Evolutionary conservation across 1,139 yeast genomes (phyloP).

Genomic region (Pichia sp.): DNA sequence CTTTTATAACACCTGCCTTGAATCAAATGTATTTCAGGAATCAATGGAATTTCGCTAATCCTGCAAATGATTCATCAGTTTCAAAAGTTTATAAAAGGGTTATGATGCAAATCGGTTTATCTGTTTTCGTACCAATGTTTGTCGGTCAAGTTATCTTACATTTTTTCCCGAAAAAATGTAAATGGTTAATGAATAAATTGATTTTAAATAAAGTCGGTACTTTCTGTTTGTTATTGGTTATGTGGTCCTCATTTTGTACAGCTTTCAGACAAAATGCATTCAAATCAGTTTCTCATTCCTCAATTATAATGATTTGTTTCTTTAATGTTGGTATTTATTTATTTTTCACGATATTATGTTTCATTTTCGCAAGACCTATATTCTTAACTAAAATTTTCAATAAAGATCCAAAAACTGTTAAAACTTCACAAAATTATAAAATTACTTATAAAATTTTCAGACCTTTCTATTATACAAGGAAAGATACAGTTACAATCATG

Average conservation of each 20-base stretch:
- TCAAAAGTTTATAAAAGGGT: slow-evolving; percentile 58
- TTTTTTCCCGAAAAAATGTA: slow-evolving; percentile 54
- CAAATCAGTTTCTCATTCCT: slow-evolving; percentile 47
- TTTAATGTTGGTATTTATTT: slow-evolving; percentile 74
- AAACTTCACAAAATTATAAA: slow-evolving; percentile 36
- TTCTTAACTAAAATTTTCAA: slow-evolving; percentile 39
- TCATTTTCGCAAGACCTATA: slow-evolving; percentile 52
- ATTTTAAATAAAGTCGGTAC: slow-evolving; percentile 67
- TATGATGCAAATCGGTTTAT: slow-evolving; percentile 78
- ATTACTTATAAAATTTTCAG: slow-evolving; percentile 36
- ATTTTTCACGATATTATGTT: slow-evolving; percentile 62
- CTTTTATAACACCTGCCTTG: slow-evolving; percentile 79
- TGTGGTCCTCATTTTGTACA: slow-evolving; percentile 82
- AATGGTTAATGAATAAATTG: slow-evolving; percentile 52
- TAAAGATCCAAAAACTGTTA: slow-evolving; percentile 37
- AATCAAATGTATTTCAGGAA: slow-evolving; percentile 58
- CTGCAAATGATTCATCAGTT: slow-evolving; percentile 51
- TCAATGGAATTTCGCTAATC: slow-evolving; percentile 81
- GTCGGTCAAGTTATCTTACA: slow-evolving; percentile 84
- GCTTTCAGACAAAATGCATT: slow-evolving; percentile 82
- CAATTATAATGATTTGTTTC: slow-evolving; percentile 69
- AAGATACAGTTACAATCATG: slow-evolving; percentile 72
- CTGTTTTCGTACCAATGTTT: slow-evolving; percentile 76
- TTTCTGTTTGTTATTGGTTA: slow-evolving; percentile 66
- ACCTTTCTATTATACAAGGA: slow-evolving; percentile 64